phyloP scores from a whole-genome alignment of 148 eudicot species.

The Pharnaceum exiguum region DNA sequence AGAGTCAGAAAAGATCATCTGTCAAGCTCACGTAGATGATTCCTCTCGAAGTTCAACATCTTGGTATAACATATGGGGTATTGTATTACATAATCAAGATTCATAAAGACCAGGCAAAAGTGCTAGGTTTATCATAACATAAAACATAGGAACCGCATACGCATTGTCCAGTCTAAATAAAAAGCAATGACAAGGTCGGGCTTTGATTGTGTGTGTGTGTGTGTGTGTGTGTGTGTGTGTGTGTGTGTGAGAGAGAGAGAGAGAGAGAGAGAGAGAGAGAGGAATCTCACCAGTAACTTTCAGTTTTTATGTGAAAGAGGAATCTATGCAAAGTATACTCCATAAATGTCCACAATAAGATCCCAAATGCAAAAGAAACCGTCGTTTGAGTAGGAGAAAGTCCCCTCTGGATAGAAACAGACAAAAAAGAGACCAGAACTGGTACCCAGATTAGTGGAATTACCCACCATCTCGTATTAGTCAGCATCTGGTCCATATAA shows the following conservation, averaged over 20 bases:
- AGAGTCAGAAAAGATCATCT: too few species aligned
- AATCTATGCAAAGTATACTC: conserved; percentile 34
- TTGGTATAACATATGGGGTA: too few species aligned
- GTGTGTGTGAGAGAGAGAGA: conserved; percentile 45
- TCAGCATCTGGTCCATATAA: conserved; percentile 13
- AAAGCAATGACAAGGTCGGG: conserved; percentile 32
- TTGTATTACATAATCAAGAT: too few species aligned
- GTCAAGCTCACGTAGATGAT: too few species aligned
- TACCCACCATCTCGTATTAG: conserved; percentile 34
- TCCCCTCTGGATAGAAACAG: conserved; percentile 21
- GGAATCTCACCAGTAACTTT: conserved; percentile 32
- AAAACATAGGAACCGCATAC: too few species aligned
- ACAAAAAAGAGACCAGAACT: conserved; percentile 22
- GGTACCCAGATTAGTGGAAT: conserved; percentile 31
- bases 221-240: conserved; percentile 42
- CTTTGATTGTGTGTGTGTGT: conserved; percentile 39
- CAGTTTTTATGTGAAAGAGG: conserved; percentile 33
- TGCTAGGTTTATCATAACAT: too few species aligned
- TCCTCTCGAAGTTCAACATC: too few species aligned
- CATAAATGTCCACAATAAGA: conserved; percentile 26
- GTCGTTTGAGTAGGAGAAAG: conserved; percentile 16
- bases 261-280: conserved; percentile 37
- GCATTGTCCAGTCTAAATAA: conserved; percentile 38
- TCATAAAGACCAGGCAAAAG: too few species aligned
- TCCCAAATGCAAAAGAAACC: conserved; percentile 14